Base-by-base conservation (phyloP, 495 filamentous ascomycete genomes). In the Penicillium coprophilum region DNA sequence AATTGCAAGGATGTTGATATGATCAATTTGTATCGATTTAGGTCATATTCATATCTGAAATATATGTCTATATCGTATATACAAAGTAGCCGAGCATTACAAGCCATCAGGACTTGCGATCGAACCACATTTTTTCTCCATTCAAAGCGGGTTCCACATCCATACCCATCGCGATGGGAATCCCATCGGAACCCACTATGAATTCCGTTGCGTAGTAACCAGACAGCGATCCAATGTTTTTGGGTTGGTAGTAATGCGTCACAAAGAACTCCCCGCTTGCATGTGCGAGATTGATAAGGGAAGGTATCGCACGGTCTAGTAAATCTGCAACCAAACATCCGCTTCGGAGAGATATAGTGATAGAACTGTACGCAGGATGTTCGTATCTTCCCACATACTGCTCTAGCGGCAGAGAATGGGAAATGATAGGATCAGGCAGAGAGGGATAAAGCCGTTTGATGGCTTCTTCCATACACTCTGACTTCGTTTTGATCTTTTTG, bases 381-480 rank as follows among this genome's bases (percentile, higher is more conserved):
- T 23, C 30, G 36, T 62, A 62, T 45, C 31, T 39, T 1, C 59
- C 59, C 27, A 31, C 24, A 15, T 62, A 62, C 17, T 53, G 34
- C 5, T 28, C 28, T 7, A 62, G 20, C 13, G 27, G 40, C 1
- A 62, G 36, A 9, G 56, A 46, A 21, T 53, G 28, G 12, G 56
- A 27, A 17, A 55, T 38, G 3, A 1, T n/a, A 31, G 51, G 60
- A 23, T 21, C 41, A 11, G 60, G 56, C 12, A 59, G 39, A 46
- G 19, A 44, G 0, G 60, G 60, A 47, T 62, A 62, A 13, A 62
- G 48, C 6, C 45, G 31, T 24, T 36, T 36, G 8, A 62, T 47
- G 17, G 60, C 43, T n/a, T 59, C 34, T 5, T 28, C 20, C 31
- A 46, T 38, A 3, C 28, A 28, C 31, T 54, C 41, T 8, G 51